Evolutionary conservation across 176 grass and related monocot genomes (phyloP), one percentile per base, ranked within the genome.

Genomic region (Carex kokanica): DNA sequence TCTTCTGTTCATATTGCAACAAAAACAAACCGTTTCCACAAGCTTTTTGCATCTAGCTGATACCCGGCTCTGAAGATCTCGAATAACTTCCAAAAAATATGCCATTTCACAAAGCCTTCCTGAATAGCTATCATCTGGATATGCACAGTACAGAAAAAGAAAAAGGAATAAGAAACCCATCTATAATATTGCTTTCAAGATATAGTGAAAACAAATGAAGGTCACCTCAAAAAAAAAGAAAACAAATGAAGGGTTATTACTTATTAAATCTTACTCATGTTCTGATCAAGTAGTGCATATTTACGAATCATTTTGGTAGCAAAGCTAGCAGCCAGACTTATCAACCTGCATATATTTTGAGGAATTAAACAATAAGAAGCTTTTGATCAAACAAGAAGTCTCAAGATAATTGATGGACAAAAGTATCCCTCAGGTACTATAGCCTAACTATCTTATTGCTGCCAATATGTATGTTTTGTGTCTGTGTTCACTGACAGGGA

Each of bases 51-150:
- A 87, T 86, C 89, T 98, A 88, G 87, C 74, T 64, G 84, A 83
- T 62, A 87, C 52, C 73, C 92, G 88, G 74, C 79, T 84, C 60
- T 94, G 92, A 70, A 95, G 85, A 91, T 86, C 86, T 90, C 95
- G 86, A 78, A 98, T 93, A 55, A 89, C 87, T 74, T 89, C 89
- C 86, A 98, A 87, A 84, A 94, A 93, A 79, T 79, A 91, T 87
- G 95, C 79, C 95, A 98, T 98, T 88, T 95, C 95, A 93, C 60
- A 74, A 82, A 98, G 92, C 79, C 90, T 95, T 86, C 68, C 83
- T 63, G 87, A 91, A 87, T 88, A 88, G 55, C 70, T 86, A 84
- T 63, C 78, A 56, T 80, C 86, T 84, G 70, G 40, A 80, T 72
- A 60, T 55, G 38, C 38, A 83, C 38, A 56, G 73, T 56, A 31